Evolutionary conservation across 1,284 basidiomycete species (phyloP).

Genomic region (Trichosporon sp.): DNA sequence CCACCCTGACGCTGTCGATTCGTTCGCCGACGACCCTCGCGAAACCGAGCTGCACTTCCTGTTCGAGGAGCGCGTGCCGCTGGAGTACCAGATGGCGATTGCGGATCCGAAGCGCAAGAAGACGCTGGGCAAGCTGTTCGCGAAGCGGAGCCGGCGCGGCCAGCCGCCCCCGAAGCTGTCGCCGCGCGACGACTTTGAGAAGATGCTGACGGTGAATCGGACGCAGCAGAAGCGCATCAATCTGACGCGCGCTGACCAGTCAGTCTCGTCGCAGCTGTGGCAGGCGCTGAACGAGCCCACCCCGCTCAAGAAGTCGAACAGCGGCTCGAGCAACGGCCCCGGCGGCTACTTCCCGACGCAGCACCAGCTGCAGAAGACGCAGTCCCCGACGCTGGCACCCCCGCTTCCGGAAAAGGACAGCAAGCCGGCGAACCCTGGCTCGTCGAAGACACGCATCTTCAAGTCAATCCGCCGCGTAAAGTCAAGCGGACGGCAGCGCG

Average conservation of each 20-base stretch:
- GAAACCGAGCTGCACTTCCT: conserved; percentile 60
- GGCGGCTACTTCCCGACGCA: neutral
- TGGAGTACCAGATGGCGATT: conserved; percentile 74
- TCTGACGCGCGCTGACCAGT: conserved; percentile 19
- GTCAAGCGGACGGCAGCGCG: conserved; percentile 30
- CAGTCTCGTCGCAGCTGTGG: conserved; percentile 26
- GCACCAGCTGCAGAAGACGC: neutral
- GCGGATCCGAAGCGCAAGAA: conserved; percentile 51
- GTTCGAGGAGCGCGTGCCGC: conserved; percentile 80
- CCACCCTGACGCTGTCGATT: conserved; percentile 8
- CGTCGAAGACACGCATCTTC: conserved; percentile 42
- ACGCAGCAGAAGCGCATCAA: conserved; percentile 20
- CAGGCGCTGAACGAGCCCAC: conserved; percentile 19
- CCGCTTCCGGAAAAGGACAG: conserved; percentile 40
- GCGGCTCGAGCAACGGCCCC: neutral
- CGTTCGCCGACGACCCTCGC: conserved; percentile 51
- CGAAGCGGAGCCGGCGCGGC: conserved; percentile 42
- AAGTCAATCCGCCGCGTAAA: conserved; percentile 28
- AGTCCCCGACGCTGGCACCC: neutral
- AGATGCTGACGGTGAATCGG: conserved; percentile 51
- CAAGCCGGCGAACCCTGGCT: conserved; percentile 59
- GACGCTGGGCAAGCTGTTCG: conserved; percentile 43
- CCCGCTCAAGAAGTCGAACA: neutral
- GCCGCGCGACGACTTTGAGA: conserved; percentile 64
- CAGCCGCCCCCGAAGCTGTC: neutral